Evolutionary conservation across 345 rosid species (phyloP), one percentile per base, ranked within the genome.

Genomic region (Microcos paniculata): DNA sequence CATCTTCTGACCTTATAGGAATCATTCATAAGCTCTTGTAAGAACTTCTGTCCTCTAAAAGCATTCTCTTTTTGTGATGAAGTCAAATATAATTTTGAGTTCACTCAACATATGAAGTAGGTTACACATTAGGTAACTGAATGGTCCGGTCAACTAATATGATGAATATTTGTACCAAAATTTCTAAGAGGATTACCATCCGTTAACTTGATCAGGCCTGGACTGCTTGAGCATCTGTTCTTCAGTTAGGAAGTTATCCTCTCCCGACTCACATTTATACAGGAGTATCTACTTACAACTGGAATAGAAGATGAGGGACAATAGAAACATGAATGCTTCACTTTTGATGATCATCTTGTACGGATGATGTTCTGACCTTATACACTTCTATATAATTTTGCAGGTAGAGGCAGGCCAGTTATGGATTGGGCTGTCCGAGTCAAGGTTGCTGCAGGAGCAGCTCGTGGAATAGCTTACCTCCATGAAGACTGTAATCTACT

Each of bases 391-490:
- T 71, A 40, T 30, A 56, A 73, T 33, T 68, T 79, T 77, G 83
- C 88, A 96, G 97, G 78, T 84, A 80, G 87, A 77, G 91, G 88
- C 73, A 83, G 87, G 82, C 91, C 95, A 1, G 90, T 90, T 66
- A 86, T 96, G 97, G 91, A 92, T 72, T 96, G 98, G 99, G 90
- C 78, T 35, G 85, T 81, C 18, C 87, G 98, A 76, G 92, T 93
- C 52, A 92, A 79, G 83, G 91, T 92, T 62, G 97, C 98, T 80
- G 94, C 93, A 80, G 99, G 98, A 69, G 97, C 99, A 76, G 99
- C 99, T 77, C 98, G 93, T 62, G 99, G 99, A 83, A 87, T 96
- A 59, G 98, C 99, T 40, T 96, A 96, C 78, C 90, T 96, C 31
- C 99, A 96, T 72, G 99, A 96, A 90, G 99, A 96, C 81, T 96